Evolutionary conservation across 305 asterid species (phyloP).

Genomic region (Solanum aculeatissimum): DNA sequence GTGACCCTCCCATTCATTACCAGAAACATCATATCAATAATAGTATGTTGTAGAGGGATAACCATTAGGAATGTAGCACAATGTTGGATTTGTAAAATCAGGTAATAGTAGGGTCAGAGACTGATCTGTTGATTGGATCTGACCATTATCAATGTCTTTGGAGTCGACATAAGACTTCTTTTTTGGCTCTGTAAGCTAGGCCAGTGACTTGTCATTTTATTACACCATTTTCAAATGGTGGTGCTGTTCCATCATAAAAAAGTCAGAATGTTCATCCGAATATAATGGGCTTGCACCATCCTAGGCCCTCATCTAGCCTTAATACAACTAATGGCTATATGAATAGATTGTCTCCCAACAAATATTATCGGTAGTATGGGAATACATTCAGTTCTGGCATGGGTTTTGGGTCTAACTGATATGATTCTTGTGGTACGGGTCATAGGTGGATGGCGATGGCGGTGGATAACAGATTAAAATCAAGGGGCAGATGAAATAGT

Average conservation of each 20-base stretch:
- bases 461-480: slow-evolving; percentile 38
- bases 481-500: slow-evolving; percentile 48
- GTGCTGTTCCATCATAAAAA: slow-evolving; percentile 24
- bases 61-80: slow-evolving; percentile 33
- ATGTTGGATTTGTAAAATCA: slow-evolving; percentile 36
- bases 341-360: slow-evolving; percentile 46
- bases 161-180: slow-evolving; percentile 46
- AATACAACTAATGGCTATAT: slow-evolving; percentile 33
- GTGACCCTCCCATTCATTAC: slow-evolving; percentile 50
- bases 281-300: slow-evolving; percentile 24
- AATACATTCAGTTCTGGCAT: slow-evolving; percentile 37
- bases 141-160: slow-evolving; percentile 16
- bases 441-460: slow-evolving; percentile 47
- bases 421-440: slow-evolving; percentile 25
- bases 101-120: slow-evolving; percentile 26
- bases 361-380: slow-evolving; percentile 34
- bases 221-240: slow-evolving; percentile 26
- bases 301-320: slow-evolving; percentile 18
- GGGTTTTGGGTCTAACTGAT: slow-evolving; percentile 37
- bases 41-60: slow-evolving; percentile 42
- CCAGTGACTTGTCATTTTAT: slow-evolving; percentile 20
- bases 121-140: slow-evolving; percentile 27
- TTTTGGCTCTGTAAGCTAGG: slow-evolving; percentile 25
- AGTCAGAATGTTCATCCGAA: slow-evolving; percentile 24
- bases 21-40: slow-evolving; percentile 38